Evolutionary conservation across 768 basidiomycete species (phyloP), one percentile per base, ranked within the genome.

Genomic region (Tricholoma terreum): DNA sequence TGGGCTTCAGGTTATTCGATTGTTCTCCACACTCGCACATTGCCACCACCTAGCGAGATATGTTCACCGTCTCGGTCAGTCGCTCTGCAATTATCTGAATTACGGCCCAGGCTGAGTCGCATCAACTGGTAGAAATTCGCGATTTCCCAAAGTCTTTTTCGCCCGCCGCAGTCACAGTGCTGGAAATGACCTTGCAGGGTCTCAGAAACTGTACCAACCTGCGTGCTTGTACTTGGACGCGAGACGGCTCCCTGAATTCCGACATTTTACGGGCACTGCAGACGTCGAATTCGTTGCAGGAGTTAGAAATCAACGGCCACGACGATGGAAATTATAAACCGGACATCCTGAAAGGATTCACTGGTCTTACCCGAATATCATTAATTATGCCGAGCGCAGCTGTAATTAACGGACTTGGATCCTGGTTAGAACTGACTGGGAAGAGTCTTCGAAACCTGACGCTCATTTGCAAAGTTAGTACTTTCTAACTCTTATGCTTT

Each of bases 261-360:
- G 71, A 73, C 0, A 80, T 90, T 33, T 75, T 93, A 8, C 60
- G 73, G n/a, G 79, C 81, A 15, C 71, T 92, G 5, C 69, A 69
- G 5, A 46, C 65, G 10, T 80, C 75, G 17, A 61, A 66, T 1
- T 61, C 71, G 1, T 71, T 92, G 7, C 63, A 70, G 27, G 84
- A 84, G 50, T 71, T 92, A 2, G 87, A 90, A 65, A 80, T 93
- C 40, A 93, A 92, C 54, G 90, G 90, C 1, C 78, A 83, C 52
- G 76, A 77, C 61, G 76, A 77, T 42, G 76, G 77, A 38, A 73
- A 83, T 53, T 89, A 87, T 60, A 71, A 86, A 58, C 82, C 87
- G 0, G 50, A 51, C 1, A 61, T 82, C 4, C 75, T 93, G 2
- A 57, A 73, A 8, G 71, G 61, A 1, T 86, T 92, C 64, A 71